Percentiles rank a stretch among this genome's conserved stretches.
phyloP scores from a whole-genome alignment of 1,139 yeast genomes.

The Blastobotrys persicus region DNA sequence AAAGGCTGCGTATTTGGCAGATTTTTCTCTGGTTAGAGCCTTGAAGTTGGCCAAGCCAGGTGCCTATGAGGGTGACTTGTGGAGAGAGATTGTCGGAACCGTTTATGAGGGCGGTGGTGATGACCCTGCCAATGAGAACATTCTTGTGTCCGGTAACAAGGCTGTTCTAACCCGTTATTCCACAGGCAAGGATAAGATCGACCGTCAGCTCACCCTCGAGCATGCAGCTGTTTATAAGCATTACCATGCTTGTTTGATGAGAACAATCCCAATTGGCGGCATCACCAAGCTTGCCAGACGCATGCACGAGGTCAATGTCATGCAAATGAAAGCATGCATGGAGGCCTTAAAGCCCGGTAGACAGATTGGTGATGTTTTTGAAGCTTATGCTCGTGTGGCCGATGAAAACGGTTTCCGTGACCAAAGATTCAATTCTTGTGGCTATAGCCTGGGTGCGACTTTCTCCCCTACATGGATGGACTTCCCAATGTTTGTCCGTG shows the following conservation, averaged over 20 bases:
- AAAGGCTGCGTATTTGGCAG: conserved; percentile 18
- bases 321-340: conserved; percentile 17
- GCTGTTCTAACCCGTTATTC: conserved; percentile 18
- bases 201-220: conserved; percentile 15
- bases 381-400: conserved; percentile 19
- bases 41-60: conserved; percentile 17
- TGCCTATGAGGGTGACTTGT: conserved; percentile 17
- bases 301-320: conserved; percentile 18
- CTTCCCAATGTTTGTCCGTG: conserved; percentile 20
- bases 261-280: conserved; percentile 19
- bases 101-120: conserved; percentile 18
- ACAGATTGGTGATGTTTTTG: conserved; percentile 18
- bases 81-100: conserved; percentile 17
- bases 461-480: conserved; percentile 21
- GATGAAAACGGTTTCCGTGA: conserved; percentile 19
- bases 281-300: conserved; percentile 18
- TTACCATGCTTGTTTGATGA: conserved; percentile 19
- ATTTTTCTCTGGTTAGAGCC: conserved; percentile 15
- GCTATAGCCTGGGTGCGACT: conserved; percentile 19
- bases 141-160: conserved; percentile 17
- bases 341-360: conserved; percentile 17
- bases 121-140: conserved; percentile 18
- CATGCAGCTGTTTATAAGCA: conserved; percentile 22
- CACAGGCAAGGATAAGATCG: conserved; percentile 16
- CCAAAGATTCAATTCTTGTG: conserved; percentile 19